Conservation (phyloP, 176 grass and related monocot genomes). For the Rhipidocladum racemiflorum region DNA sequence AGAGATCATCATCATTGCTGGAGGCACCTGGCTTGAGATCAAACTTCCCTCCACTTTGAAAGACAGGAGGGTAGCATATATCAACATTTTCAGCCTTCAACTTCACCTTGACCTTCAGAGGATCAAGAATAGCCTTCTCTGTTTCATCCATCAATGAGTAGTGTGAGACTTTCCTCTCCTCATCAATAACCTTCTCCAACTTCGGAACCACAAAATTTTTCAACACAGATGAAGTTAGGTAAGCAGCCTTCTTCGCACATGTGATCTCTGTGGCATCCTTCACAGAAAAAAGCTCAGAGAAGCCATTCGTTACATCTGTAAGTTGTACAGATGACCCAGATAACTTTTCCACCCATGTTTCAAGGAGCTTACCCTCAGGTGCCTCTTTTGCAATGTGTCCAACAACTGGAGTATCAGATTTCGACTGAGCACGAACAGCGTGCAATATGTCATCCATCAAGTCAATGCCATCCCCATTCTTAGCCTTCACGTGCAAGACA, state of each 20-base stretch:
- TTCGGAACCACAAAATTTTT: constrained; percentile 96
- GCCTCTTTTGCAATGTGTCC: constrained; percentile 76
- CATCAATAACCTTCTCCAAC: constrained; percentile 78
- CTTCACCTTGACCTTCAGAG: constrained; percentile 80
- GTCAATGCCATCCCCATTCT: constrained; percentile 65
- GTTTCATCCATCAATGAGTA: constrained; percentile 83
- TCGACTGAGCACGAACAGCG: constrained; percentile 43
- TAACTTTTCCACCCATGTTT: constrained; percentile 75
- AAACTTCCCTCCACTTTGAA: constrained; percentile 92
- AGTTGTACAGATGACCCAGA: constrained; percentile 47
- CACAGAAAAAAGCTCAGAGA: constrained; percentile 64
- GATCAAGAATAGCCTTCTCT: constrained; percentile 80
- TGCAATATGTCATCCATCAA: constrained; percentile 68
- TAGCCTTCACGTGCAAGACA: constrained; percentile 75
- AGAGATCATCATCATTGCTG: constrained; percentile 81
- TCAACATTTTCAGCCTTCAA: constrained; percentile 88
- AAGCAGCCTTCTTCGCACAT: constrained; percentile 78
- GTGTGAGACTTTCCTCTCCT: constrained; percentile 83
- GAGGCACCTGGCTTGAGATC: constrained; percentile 79
- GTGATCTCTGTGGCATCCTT: constrained; percentile 54
- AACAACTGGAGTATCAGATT: constrained; percentile 58
- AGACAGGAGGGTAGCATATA: constrained; percentile 92
- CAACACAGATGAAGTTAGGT: constrained; percentile 75
- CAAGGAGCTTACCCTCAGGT: constrained; percentile 84
- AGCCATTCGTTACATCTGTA: constrained; percentile 67